A percentile compares a stretch with the other conserved stretches of the same genome.
These are phyloP conservation scores for Euphorbia peplus DNA, from an alignment of 345 rosid genomes.

Conservation along the genomic window DNA sequence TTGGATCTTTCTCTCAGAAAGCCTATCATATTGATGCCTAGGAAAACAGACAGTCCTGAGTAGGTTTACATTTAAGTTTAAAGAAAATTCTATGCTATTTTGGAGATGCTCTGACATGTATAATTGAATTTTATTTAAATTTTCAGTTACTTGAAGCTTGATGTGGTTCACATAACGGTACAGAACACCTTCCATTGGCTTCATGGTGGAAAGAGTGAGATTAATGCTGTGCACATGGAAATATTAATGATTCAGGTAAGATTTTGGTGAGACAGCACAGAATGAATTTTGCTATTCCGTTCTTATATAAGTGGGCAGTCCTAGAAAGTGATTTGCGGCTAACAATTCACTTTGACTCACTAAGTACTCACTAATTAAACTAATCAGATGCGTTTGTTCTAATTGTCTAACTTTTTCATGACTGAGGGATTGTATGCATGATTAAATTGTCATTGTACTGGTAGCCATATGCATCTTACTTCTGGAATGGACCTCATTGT, in stretches of 20 bases:
- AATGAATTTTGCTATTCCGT: background rate
- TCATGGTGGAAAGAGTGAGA: conserved; percentile 64
- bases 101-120: background rate
- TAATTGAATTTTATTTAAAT: conserved; percentile 17
- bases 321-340: background rate
- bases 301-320: conserved; percentile 5
- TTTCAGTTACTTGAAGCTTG: conserved; percentile 89
- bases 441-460: background rate
- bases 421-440: background rate
- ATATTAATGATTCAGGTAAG: conserved; percentile 78
- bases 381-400: background rate
- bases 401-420: background rate
- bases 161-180: conserved; percentile 89
- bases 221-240: conserved; percentile 83
- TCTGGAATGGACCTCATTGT: background rate
- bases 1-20: conserved; percentile 84
- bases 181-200: conserved; percentile 83
- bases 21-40: conserved; percentile 98
- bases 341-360: background rate
- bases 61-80: conserved; percentile 40
- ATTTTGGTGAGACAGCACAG: conserved; percentile 3
- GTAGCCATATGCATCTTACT: background rate
- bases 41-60: conserved; percentile 82
- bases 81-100: background rate
- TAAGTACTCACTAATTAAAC: background rate